These are phyloP conservation scores for Trichoderma orchidacearum DNA, from an alignment of 495 filamentous ascomycete species.

Conservation along the genomic window DNA sequence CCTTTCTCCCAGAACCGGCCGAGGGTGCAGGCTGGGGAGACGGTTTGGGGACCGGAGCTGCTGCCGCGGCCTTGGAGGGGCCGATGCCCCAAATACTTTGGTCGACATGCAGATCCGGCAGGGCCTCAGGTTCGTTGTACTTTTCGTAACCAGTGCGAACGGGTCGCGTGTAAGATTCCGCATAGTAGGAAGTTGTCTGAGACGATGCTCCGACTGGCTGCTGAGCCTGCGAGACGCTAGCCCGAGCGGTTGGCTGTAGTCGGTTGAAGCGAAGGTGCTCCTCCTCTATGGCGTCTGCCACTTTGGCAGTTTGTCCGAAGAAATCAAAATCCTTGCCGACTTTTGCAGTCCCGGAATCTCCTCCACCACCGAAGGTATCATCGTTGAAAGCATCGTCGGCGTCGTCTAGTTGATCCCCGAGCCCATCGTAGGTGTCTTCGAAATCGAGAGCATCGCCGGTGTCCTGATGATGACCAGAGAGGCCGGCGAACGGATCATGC, in stretches of 20 bases:
- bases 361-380: constrained; percentile 71
- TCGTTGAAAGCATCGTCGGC: constrained; percentile 93
- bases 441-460: constrained; percentile 72
- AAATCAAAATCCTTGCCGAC: constrained; percentile 96
- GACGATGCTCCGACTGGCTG: constrained; percentile 25
- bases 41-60: constrained; percentile 14
- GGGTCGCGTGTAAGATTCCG: constrained; percentile 24
- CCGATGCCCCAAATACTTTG: constrained; percentile 81
- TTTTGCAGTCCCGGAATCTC: constrained; percentile 8
- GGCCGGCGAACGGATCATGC: constrained; percentile 78
- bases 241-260: constrained; percentile 37
- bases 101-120: constrained; percentile 81
- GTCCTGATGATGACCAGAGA: constrained; percentile 57
- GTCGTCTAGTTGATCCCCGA: constrained; percentile 85
- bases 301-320: constrained; percentile 78
- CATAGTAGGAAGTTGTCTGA: constrained; percentile 10
- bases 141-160: constrained; percentile 75
- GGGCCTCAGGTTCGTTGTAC: constrained; percentile 55
- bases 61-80: constrained; percentile 39
- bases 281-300: constrained; percentile 71
- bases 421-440: constrained; percentile 94
- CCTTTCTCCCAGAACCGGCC: constrained; percentile 45
- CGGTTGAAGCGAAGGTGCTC: constrained; percentile 74
- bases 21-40: constrained; percentile 12
- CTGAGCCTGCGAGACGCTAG: constrained; percentile 7